Evolutionary conservation across 306 rosid species (phyloP), one percentile per base, ranked within the genome.

Genomic region (Medicago arabica): DNA sequence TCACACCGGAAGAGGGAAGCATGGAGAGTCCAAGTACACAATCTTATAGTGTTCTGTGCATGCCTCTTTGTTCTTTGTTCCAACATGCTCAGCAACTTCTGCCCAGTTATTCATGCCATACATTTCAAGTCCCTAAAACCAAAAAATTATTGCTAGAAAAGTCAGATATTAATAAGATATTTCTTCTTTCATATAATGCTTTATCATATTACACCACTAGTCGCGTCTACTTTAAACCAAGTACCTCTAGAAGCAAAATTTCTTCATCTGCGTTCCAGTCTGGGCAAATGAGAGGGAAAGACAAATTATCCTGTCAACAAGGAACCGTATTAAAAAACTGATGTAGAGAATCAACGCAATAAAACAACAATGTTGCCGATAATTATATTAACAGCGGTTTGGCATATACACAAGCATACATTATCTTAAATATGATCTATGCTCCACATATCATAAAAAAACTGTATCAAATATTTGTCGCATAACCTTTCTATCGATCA

Each of bases 191-290:
- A 69, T 38, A 74, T 69, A 58, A 63, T 10, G 51, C n/a, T 49
- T 51, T 66, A 49, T 34, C 67, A 58, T 62, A 50, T 54, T 54
- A 13, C 68, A 80, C 49, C 58, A 78, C 63, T 5, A 9, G 54
- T 75, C 76, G 79, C 43, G 53, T 41, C 54, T 31, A 25, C 18
- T 58, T 46, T 38, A 58, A 76, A 80, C 19, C 49, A 75, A 50
- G 50, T 83, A 96, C 99, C 98, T 96, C 98, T 47, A 96, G 88
- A 73, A 96, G 98, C 60, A 96, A 87, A 63, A 90, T 96, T 87
- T 92, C 99, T 69, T 92, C 98, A 82, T 96, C 98, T 34, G 99
- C 97, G 86, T 92, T 92, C 99, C 98, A 96, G 84, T 92, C 99
- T 1, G 93, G 86, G 86, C 97, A 96, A 76, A 92, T 84, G 71